Evolutionary conservation across 106 monocot species (phyloP).

Genomic region (Cymbidium sinense): DNA sequence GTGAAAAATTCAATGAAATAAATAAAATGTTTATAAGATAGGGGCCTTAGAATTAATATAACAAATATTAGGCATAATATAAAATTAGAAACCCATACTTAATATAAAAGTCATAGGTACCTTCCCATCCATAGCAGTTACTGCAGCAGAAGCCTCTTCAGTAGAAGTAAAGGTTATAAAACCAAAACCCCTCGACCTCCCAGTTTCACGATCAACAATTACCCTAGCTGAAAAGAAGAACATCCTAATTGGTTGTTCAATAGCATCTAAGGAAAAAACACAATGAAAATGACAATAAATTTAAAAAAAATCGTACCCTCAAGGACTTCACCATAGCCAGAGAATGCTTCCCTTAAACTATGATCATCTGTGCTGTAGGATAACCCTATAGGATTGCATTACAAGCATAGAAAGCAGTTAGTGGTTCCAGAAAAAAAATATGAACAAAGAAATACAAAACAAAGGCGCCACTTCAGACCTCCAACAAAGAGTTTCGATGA

Average conservation of each 20-base stretch:
- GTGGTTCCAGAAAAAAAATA: not conserved
- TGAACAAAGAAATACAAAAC: not conserved
- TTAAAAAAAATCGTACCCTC: slow-evolving; percentile 40
- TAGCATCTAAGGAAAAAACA: not conserved
- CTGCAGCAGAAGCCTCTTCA: slow-evolving; percentile 61
- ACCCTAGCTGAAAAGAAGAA: slow-evolving; percentile 42
- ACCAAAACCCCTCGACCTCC: slow-evolving; percentile 77
- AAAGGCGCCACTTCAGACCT: slow-evolving; percentile 27
- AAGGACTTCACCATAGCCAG: slow-evolving; percentile 52
- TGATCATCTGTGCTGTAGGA: slow-evolving; percentile 69
- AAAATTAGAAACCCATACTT: not conserved
- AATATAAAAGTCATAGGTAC: slow-evolving; percentile 15
- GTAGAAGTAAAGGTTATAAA: slow-evolving; percentile 55
- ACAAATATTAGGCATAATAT: too few relatives aligned
- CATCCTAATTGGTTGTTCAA: not conserved
- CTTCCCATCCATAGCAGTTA: slow-evolving; percentile 68
- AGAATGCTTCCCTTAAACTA: slow-evolving; percentile 50
- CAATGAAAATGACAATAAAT: not conserved
- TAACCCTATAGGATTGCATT: slow-evolving; percentile 41
- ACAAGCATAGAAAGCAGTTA: not conserved
- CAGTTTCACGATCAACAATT: slow-evolving; percentile 52
- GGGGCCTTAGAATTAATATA: too few relatives aligned
- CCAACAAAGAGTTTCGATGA: slow-evolving; percentile 81
- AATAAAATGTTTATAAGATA: too few relatives aligned
- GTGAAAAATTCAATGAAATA: too few relatives aligned